Base-by-base conservation (phyloP, 495 filamentous ascomycete species). In the Penicillium flavigenum region DNA sequence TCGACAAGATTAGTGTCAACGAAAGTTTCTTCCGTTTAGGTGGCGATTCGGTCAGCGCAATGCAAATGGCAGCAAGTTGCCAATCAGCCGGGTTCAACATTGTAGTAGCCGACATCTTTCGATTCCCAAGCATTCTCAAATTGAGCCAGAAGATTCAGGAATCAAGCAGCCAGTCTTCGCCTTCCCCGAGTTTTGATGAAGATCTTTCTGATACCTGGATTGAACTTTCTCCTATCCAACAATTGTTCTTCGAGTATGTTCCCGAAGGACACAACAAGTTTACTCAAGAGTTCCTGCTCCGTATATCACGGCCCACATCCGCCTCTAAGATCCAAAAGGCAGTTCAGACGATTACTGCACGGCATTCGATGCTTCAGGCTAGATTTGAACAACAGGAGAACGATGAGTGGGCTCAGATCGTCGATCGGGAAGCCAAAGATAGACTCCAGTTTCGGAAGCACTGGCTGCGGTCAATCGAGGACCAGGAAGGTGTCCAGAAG, bases 221-320 rank as follows among this genome's bases (percentile, higher is more conserved):
- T 50, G 77, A 78, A 6, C 74, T 88, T 14, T 79, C 85, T 2
- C 86, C 86, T 0, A 85, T 88, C 69, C 86, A 89, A 59, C 71
- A 78, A 19, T 39, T 53, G 2, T 53, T 53, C 51, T 53, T 53
- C 6, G 51, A 53, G 22, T 5, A 8, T 11, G 38, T 53, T 3
- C 51, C 51, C 16, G 12, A 44, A 10, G 51, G 51, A 5, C 51
- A 53, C 24, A 44, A 53, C 22, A 43, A 29, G 12, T 53, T 53
- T 14, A 53, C 51, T 11, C 51, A 5, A 2, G 38, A 53, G 51
- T 53, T 53, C n/a, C 5, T 53, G 2, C 38, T 53, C 16, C 51
- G 50, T 3, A 3, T 53, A 9, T 6, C 7, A 5, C n/a, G 31
- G 19, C 24, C 51, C 5, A 16, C 27, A 4, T 14, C 36, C 9